A percentile compares a stretch with the other conserved stretches of the same genome.
These are phyloP conservation scores for Diaporthe vexans DNA, from an alignment of 2,329 filamentous ascomycete species.

Conservation along the genomic window DNA sequence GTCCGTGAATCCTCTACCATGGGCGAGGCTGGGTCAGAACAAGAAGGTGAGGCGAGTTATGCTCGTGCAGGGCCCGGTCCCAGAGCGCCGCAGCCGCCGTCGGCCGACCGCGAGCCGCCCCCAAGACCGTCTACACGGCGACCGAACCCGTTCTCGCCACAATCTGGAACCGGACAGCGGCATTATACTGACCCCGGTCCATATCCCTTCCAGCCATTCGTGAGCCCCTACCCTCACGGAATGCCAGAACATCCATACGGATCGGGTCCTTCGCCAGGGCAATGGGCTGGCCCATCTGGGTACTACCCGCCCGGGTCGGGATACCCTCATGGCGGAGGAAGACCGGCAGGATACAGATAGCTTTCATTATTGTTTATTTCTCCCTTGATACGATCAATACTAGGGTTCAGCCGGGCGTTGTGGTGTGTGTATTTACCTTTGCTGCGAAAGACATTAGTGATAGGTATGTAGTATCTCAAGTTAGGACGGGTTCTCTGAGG, in stretches of 20 bases:
- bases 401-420: not conserved
- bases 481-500: too few relatives aligned
- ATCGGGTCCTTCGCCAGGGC: not conserved
- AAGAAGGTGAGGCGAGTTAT: not conserved
- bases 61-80: not conserved
- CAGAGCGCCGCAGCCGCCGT: slow-evolving; percentile 8
- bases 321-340: not conserved
- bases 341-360: slow-evolving; percentile 1
- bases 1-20: slow-evolving; percentile 40
- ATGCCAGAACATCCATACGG: not conserved
- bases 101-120: slow-evolving; percentile 1
- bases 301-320: not conserved
- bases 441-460: too few relatives aligned
- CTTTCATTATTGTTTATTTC: not conserved
- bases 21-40: slow-evolving; percentile 7
- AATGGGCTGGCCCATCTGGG: not conserved
- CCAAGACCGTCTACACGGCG: not conserved
- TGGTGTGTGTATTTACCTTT: not conserved
- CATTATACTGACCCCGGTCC: not conserved
- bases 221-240: not conserved
- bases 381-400: not conserved
- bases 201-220: not conserved
- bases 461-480: too few relatives aligned
- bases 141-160: slow-evolving; percentile 2
- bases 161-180: not conserved